Evolutionary conservation across 1,139 yeast species (phyloP), one percentile per base, ranked within the genome.

Genomic region (Protomyces lactucae-debilis): DNA sequence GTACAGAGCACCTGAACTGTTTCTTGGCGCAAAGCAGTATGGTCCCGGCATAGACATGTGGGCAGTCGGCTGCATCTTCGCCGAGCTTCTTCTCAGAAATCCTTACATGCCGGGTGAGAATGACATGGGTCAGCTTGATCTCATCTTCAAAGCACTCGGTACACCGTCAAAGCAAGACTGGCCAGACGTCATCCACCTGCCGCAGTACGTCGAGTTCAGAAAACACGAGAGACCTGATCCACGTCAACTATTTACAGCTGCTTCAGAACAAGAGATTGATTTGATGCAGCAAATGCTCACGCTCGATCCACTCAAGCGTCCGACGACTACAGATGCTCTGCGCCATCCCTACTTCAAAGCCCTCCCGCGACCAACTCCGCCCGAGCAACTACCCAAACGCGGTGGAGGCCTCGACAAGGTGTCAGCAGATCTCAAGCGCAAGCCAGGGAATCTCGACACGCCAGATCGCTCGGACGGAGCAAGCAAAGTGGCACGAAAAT

Each of bases 21-120:
- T 93, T 51, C 86, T 92, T 73, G 97, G 97, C 0, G 92, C 97
- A 0, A 82, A 85, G 64, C 95, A 90, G 73, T 93, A 93, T 72
- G 88, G 96, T 0, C 85, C 83, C 1, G 96, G 95, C 0, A 83
- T 93, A 2, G 99, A 93, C 75, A 79, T 90, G 2, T 93, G 99
- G 99, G 88, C 97, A 0, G 85, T 91, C 21, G 99, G 99, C 0
- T 84, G 89, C 4, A 92, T 93, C n/a, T 92, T 91, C 78, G 98
- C 98, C 0, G 99, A 93, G 72, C 78, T 93, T 70, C 91, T 93
- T 97, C 79, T 93, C 70, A 80, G 99, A 72, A 89, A 90, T 1
- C 99, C 99, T 0, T 93, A 93, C 73, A 77, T 95, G 59, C 96
- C 99, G 0, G 99, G 98, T 0, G 84, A 83, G 69, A 93, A 89